Evolutionary conservation across 1,284 basidiomycete genomes (phyloP), one percentile per base, ranked within the genome.

Genomic region (Pholiota adiposa): DNA sequence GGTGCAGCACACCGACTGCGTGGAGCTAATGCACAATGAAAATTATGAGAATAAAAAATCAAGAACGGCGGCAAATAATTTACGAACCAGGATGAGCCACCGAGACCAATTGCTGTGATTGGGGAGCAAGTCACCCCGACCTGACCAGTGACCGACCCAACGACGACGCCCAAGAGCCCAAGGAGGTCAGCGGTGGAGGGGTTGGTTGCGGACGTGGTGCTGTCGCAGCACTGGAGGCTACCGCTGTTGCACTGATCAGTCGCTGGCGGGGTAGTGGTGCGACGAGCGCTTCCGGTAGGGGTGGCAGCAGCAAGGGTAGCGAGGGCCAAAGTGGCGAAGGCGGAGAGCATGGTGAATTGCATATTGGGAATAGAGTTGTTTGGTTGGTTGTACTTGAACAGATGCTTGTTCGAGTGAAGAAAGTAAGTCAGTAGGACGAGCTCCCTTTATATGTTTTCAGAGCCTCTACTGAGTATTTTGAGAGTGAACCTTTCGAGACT

Each of bases 171-270:
- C 27, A 72, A 50, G 19, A 68, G 58, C 7, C 55, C 66, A n/a
- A 73, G 56, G 27, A 68, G 21, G 4, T 9, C 34, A 6, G 58
- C 8, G n/a, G n/a, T n/a, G n/a, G n/a, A n/a, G 51, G 50, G 44
- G 48, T 54, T 53, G n/a, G 5, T 38, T 4, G 67, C 62, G 16
- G 36, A n/a, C 36, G 51, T 27, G 29, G 62, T 56, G 48, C 56
- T 67, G 59, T 67, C 56, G 58, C 69, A 70, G 66, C 69, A 70
- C 48, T 70, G 60, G 7, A 62, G n/a, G n/a, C 66, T 51, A 2
- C 67, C 71, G 46, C 70, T 73, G 64, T 54, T 67, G 68, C 73
- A 73, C 21, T 68, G 50, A 38, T 60, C 53, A n/a, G n/a, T n/a
- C n/a, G n/a, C n/a, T n/a, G n/a, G n/a, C n/a, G n/a, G n/a, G n/a